Evolutionary conservation across 2,329 filamentous ascomycete species (phyloP), one percentile per base, ranked within the genome.

Genomic region (Albifimbria verrucaria): DNA sequence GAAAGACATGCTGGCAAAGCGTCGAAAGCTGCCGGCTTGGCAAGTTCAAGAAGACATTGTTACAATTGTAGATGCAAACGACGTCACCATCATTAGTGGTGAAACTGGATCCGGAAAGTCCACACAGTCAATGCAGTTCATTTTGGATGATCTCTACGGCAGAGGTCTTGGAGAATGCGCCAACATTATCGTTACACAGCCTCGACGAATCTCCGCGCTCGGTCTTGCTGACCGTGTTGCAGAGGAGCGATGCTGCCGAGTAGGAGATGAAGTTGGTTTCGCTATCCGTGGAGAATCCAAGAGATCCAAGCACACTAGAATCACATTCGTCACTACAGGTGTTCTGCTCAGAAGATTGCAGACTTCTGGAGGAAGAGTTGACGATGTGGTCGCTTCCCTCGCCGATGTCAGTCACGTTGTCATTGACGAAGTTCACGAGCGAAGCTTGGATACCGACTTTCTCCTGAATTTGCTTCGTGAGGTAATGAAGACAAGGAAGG

Each of bases 51-150:
- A 93, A 20, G 77, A 80, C 1, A 90, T 99, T 25, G 83, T 97
- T 10, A 70, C 81, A 20, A 88, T 89, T 0, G 89, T 99, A 48
- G 80, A 80, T 42, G 75, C 79, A 4, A 85, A 93, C 64, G 88
- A 97, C 69, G 92, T 99, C 49, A 96, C 91, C 1, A 97, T 99
- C 63, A 94, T 99, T 62, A 95, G 92, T 43, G 94, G 94, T 60
- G 94, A 97, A 72, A 99, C 94, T 4, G 94, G 94, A 50, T 96
- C 91, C 18, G 94, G 94, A 65, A 99, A 99, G 72, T 96, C 90
- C 48, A 97, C 94, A 1, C 94, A 99, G 69, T 94, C 91, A 2
- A 91, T 97, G 28, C 94, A 99, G 68, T 99, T 97, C 69, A 81
- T 99, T 43, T 78, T 99, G 2, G 94, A 99, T 63, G 90, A 97